Percentiles rank a stretch among this genome's conserved stretches.
Conservation (phyloP, 306 rosid species). For the Luffa acutangula region DNA sequence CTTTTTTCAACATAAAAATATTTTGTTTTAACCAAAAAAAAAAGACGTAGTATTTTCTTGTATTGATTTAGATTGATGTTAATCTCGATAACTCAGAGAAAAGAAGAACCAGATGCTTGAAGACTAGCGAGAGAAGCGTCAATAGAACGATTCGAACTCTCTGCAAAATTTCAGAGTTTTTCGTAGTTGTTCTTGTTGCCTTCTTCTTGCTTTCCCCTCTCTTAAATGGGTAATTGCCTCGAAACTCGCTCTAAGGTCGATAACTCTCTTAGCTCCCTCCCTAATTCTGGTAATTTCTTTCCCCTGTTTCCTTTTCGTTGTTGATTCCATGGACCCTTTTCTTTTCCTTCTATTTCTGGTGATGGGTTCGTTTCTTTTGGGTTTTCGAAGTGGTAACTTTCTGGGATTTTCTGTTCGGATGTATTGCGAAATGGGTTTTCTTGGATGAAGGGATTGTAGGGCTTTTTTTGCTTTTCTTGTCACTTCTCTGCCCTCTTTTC, state of each 20-base stretch:
- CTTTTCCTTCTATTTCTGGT: background rate
- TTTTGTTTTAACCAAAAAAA: background rate
- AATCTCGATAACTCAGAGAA: background rate
- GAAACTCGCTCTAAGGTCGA: constrained; percentile 4
- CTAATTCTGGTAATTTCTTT: constrained; percentile 15
- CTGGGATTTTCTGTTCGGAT: background rate
- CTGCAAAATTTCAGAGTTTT: background rate
- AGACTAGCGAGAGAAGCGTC: background rate
- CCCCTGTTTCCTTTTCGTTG: background rate
- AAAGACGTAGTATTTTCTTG: background rate
- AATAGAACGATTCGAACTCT: background rate
- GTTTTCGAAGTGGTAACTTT: background rate
- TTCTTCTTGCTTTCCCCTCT: background rate
- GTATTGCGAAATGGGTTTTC: background rate
- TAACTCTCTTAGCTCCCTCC: constrained; percentile 11
- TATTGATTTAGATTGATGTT: background rate
- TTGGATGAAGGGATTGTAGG: background rate
- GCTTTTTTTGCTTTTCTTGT: background rate
- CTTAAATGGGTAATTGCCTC: constrained; percentile 17
- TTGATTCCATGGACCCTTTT: background rate
- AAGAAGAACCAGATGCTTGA: background rate
- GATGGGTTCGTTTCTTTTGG: background rate
- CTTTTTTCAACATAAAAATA: background rate
- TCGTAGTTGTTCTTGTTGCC: background rate
- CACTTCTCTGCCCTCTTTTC: background rate